Conservation (phyloP, 306 rosid genomes). For the Cajanus cajan region DNA sequence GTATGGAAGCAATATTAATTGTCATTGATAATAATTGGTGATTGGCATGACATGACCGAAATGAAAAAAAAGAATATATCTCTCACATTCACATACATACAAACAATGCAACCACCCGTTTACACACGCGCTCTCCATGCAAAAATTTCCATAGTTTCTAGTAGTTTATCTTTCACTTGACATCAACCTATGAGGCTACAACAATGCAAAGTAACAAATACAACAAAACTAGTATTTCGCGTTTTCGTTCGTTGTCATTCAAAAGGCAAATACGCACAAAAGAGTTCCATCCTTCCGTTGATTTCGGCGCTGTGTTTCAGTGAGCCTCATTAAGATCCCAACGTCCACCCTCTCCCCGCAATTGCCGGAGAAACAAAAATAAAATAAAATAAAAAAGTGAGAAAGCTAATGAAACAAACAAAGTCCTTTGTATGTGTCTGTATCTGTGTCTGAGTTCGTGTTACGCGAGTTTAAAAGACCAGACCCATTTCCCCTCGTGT, state of each 20-base stretch:
- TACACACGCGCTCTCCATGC: conserved; percentile 30
- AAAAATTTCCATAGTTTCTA: background rate
- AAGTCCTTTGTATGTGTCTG: background rate
- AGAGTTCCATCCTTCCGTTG: conserved; percentile 39
- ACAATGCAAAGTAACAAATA: conserved; percentile 19
- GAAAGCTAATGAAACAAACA: conserved; percentile 24
- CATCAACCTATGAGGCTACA: conserved; percentile 8
- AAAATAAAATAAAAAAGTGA: background rate
- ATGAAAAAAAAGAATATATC: background rate
- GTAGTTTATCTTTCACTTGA: background rate
- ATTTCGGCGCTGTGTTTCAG: conserved; percentile 48
- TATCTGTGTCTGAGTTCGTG: background rate
- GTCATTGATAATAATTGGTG: background rate
- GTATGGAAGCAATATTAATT: conserved; percentile 16
- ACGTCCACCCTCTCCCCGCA: conserved; percentile 55
- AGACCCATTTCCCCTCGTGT: conserved; percentile 10
- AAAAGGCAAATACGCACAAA: conserved; percentile 15
- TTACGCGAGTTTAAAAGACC: background rate
- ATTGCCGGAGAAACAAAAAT: conserved; percentile 51
- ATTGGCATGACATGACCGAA: background rate
- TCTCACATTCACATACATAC: background rate
- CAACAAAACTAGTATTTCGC: conserved; percentile 21
- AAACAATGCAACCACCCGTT: background rate
- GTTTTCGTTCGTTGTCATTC: conserved; percentile 7
- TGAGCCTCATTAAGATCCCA: conserved; percentile 36